These are phyloP conservation scores for Alternaria infectoria DNA, from an alignment of 2,329 filamentous ascomycete species.

Conservation along the genomic window DNA sequence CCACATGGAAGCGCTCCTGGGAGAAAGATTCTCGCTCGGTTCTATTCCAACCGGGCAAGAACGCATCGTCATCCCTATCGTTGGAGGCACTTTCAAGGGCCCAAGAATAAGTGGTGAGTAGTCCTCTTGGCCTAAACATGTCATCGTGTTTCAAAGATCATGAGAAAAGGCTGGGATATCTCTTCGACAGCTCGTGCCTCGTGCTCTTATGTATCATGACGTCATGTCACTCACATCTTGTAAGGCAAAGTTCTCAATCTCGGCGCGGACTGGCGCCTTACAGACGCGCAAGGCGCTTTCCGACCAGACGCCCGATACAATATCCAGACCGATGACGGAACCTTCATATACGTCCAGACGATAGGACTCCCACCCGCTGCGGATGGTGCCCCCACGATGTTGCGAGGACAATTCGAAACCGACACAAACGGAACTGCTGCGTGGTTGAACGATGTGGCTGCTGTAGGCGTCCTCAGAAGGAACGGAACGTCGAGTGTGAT, in stretches of 20 bases:
- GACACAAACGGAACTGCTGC: constrained; percentile 39
- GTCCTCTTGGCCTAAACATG: background rate
- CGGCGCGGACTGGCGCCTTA: constrained; percentile 49
- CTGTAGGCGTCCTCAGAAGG: constrained; percentile 29
- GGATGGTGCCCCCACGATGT: constrained; percentile 33
- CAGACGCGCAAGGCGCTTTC: constrained; percentile 29
- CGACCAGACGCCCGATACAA: constrained; percentile 48
- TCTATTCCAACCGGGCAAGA: constrained; percentile 27
- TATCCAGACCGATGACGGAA: constrained; percentile 44
- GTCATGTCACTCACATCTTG: constrained; percentile 12
- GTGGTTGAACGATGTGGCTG: constrained; percentile 49
- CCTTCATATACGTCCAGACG: constrained; percentile 44
- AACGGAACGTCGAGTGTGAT: constrained; percentile 25
- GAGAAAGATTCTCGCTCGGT: constrained; percentile 27
- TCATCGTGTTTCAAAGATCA: background rate
- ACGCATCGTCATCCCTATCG: constrained; percentile 38
- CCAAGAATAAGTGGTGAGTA: constrained; percentile 30
- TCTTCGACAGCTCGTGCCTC: background rate
- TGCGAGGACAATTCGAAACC: constrained; percentile 46
- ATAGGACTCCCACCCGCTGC: constrained; percentile 33
- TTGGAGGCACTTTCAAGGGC: constrained; percentile 39
- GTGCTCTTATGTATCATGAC: background rate
- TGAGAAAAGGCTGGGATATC: background rate
- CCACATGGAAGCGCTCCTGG: constrained; percentile 28
- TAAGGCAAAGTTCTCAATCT: constrained; percentile 42